Conservation (phyloP, 1,284 basidiomycete species). For the Lentinus polychrous region DNA sequence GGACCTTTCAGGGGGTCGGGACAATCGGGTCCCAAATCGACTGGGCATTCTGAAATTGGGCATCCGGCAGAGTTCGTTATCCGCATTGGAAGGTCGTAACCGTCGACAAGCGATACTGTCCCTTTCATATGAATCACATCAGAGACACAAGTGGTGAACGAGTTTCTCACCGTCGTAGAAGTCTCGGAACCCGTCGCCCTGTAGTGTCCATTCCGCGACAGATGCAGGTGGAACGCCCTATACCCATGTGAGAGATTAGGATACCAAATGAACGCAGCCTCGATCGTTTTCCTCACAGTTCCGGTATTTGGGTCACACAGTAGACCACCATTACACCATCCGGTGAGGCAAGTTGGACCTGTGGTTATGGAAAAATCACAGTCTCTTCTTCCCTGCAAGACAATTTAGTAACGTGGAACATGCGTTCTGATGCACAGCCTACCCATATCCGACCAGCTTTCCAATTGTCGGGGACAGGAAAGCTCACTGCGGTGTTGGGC, state of each 20-base stretch:
- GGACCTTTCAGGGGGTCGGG: constrained; percentile 27
- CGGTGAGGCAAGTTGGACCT: constrained; percentile 35
- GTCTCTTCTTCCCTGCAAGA: constrained; percentile 24
- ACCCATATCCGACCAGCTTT: constrained; percentile 32
- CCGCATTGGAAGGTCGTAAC: constrained; percentile 33
- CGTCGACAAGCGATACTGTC: constrained; percentile 33
- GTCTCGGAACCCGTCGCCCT: constrained; percentile 25
- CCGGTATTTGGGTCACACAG: constrained; percentile 31
- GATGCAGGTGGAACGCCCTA: constrained; percentile 37
- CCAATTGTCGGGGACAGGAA: constrained; percentile 32
- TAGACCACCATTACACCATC: constrained; percentile 42
- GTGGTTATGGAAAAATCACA: constrained; percentile 36
- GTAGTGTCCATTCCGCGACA: constrained; percentile 37
- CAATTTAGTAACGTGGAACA: neutral
- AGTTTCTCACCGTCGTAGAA: constrained; percentile 31
- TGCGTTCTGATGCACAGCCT: neutral
- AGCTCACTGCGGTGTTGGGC: constrained; percentile 23
- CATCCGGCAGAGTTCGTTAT: constrained; percentile 34
- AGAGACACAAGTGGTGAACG: neutral
- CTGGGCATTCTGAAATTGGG: constrained; percentile 32
- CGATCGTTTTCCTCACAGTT: constrained; percentile 18
- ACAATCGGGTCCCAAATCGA: constrained; percentile 36
- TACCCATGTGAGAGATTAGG: neutral
- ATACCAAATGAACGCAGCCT: neutral
- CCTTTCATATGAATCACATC: neutral